Evolutionary conservation across 2,329 filamentous ascomycete genomes (phyloP).

Genomic region (Neonectria neomacrospora): DNA sequence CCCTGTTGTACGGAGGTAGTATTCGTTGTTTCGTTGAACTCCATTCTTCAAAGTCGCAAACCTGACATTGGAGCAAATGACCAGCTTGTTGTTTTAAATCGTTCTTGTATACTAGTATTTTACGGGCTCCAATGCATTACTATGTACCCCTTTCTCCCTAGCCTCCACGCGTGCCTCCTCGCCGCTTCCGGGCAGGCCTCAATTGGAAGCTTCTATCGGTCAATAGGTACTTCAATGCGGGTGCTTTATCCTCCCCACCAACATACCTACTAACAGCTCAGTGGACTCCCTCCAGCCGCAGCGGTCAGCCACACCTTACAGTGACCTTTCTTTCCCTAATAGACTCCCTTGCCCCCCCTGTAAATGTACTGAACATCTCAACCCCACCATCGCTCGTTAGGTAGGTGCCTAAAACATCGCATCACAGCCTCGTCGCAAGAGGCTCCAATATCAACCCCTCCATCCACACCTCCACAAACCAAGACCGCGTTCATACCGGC

Average conservation of each 20-base stretch:
- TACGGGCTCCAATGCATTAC: no score
- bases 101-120: no score
- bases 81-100: no score
- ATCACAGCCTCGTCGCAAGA: slow-evolving; percentile 45
- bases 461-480: slow-evolving; percentile 33
- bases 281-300: slow-evolving; percentile 8
- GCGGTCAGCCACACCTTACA: slow-evolving; percentile 21
- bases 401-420: slow-evolving; percentile 33
- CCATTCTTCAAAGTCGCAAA: no score
- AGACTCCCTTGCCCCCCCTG: not conserved
- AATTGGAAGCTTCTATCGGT: not conserved
- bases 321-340: not conserved
- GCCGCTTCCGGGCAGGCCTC: not conserved
- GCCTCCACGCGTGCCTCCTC: not conserved
- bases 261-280: not conserved
- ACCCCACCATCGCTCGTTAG: slow-evolving; percentile 10
- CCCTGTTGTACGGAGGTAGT: no score
- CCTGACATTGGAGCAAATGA: no score
- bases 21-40: no score
- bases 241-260: no score
- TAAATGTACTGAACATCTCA: not conserved
- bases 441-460: slow-evolving; percentile 39
- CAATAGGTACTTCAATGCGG: not conserved
- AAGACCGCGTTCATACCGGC: slow-evolving; percentile 7
- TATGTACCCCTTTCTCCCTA: not conserved